Percentiles rank a stretch among this genome's conserved stretches.
Evolutionary conservation across 768 basidiomycete species (phyloP).

Genomic region (Cystofilobasidium capitatum): DNA sequence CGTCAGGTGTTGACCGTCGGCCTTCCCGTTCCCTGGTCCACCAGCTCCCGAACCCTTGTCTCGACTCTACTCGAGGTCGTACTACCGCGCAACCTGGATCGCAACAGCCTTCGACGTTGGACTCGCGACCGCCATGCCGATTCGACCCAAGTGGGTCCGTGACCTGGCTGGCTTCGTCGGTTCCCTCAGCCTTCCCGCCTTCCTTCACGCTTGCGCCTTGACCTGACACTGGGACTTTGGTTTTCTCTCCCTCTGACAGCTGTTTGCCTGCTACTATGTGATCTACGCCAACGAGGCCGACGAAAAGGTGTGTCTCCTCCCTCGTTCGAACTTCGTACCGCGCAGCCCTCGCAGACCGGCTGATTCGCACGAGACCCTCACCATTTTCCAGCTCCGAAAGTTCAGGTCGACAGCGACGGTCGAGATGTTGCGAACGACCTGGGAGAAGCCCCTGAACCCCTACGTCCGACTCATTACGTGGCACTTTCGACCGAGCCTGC

Average conservation of each 20-base stretch:
- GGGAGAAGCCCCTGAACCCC: slow-evolving; percentile 95
- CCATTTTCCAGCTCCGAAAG: slow-evolving; percentile 58
- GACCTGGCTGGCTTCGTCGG: slow-evolving; percentile 52
- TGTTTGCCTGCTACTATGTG: slow-evolving; percentile 59
- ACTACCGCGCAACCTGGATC: slow-evolving; percentile 94
- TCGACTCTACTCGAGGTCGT: slow-evolving; percentile 81
- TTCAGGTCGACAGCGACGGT: slow-evolving; percentile 89
- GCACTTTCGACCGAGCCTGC: slow-evolving; percentile 54
- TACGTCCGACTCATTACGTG: slow-evolving; percentile 49
- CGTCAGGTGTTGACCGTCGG: neutral
- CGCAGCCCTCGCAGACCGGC: neutral
- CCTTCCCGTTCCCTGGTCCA: neutral
- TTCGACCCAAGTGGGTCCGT: slow-evolving; percentile 81
- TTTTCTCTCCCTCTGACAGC: neutral
- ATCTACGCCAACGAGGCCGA: slow-evolving; percentile 81
- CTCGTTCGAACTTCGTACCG: neutral
- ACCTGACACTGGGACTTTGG: neutral
- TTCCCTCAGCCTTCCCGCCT: slow-evolving; percentile 40
- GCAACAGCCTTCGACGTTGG: slow-evolving; percentile 90
- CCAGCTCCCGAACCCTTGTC: slow-evolving; percentile 88
- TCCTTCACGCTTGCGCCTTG: slow-evolving; percentile 56
- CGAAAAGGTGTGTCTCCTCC: slow-evolving; percentile 65
- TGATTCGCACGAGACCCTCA: too few species aligned
- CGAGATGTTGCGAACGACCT: slow-evolving; percentile 88
- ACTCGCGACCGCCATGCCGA: slow-evolving; percentile 88